phyloP scores from a whole-genome alignment of 73 alveolate genomes.

The Paramecium sonneborni region DNA sequence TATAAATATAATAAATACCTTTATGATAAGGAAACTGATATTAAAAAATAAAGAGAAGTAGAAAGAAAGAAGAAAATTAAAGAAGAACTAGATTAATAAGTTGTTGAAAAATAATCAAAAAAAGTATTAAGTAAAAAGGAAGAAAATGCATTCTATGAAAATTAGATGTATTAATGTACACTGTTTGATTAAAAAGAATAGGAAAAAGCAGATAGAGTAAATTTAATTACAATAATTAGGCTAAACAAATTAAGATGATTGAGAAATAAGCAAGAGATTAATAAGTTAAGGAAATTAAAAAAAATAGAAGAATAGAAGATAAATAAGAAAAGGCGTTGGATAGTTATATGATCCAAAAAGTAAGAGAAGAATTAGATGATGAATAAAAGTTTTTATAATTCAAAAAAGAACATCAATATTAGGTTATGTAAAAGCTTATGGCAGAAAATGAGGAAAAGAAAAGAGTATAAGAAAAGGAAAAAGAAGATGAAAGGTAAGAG shows the following conservation, averaged over 20 bases:
- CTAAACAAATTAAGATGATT: slow-evolving; percentile 28
- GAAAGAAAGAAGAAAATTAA: slow-evolving; percentile 32
- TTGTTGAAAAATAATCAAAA: slow-evolving; percentile 39
- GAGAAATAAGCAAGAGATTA: slow-evolving; percentile 58
- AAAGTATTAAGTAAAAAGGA: slow-evolving; percentile 37
- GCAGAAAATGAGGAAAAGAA: slow-evolving; percentile 67
- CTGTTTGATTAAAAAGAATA: slow-evolving; percentile 56
- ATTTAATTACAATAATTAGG: not conserved
- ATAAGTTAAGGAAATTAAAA: slow-evolving; percentile 60
- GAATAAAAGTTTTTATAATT: slow-evolving; percentile 47
- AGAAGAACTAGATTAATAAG: slow-evolving; percentile 58
- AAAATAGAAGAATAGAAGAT: slow-evolving; percentile 62
- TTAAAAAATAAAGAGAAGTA: slow-evolving; percentile 27
- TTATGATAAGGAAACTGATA: slow-evolving; percentile 62
- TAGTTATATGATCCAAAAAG: slow-evolving; percentile 57
- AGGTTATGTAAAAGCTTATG: slow-evolving; percentile 65
- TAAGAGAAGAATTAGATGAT: slow-evolving; percentile 66
- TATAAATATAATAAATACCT: slow-evolving; percentile 66
- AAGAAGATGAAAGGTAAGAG: slow-evolving; percentile 61
- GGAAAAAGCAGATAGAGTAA: slow-evolving; percentile 57
- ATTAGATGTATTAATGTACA: slow-evolving; percentile 20
- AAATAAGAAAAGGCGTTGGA: slow-evolving; percentile 60
- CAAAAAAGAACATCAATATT: slow-evolving; percentile 61
- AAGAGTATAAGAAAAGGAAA: not conserved
- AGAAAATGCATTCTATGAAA: slow-evolving; percentile 49